Evolutionary conservation across 257 asterid species (phyloP), one percentile per base, ranked within the genome.

Genomic region (Primulina eburnea): DNA sequence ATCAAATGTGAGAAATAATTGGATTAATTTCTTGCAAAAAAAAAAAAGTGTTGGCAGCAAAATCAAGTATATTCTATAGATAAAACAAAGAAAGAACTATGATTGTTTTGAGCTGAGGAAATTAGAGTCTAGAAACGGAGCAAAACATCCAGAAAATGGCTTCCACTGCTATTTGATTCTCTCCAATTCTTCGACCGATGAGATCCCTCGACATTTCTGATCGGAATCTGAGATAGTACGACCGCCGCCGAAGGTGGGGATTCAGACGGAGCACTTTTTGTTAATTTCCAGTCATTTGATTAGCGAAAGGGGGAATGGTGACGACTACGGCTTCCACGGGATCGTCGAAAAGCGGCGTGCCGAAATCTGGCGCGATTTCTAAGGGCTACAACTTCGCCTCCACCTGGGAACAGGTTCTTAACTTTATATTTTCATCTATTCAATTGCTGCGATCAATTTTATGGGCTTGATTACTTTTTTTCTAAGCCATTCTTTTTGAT

Each of bases 331-430:
- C 82, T 70, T 55, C 75, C 55, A 65, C 81, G 30, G 82, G 78
- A 50, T 64, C 87, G 32, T 80, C 84, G 60, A 84, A 76, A 76
- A 55, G 81, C 35, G 77, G 82, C 58, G 84, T 85, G 26, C 89
- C 94, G 1, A 87, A 82, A 75, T 86, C 93, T 32, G 98, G 92
- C 75, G 96, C 96, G 59, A 82, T 94, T 78, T 91, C 97, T 60
- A 89, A 82, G 77, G 96, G 98, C 76, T 94, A 91, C 81, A 94
- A 89, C 75, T 94, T 94, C 24, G 95, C 97, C 80, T 94, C 99
- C 77, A 85, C 81, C 58, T 91, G 99, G 99, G 99, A 94, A 70
- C 97, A 89, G 84, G 99, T 94, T 56, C 38, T 64, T 6, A 50
- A 37, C 34, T 70, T 65, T 56, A 7, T 50, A 35, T 43, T 38